phyloP scores from a whole-genome alignment of 2,329 filamentous ascomycete genomes.

The Coccinonectria pachysandricola region DNA sequence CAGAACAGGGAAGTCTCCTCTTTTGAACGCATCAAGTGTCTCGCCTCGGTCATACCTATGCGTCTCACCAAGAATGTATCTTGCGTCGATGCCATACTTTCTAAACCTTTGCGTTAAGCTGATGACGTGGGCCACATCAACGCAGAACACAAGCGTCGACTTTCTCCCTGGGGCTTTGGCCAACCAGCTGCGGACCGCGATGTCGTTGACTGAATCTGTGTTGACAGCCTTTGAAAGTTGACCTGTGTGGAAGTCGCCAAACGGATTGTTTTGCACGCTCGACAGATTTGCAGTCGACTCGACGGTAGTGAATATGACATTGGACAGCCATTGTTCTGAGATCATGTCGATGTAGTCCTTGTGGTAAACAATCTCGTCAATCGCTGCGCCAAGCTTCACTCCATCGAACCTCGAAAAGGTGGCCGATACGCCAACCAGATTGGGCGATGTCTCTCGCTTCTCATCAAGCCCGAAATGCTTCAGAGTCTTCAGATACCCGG shows the following conservation, averaged over 20 bases:
- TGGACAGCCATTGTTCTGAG: conserved; percentile 79
- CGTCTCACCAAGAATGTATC: conserved; percentile 79
- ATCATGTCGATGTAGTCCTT: conserved; percentile 63
- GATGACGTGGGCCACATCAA: conserved; percentile 74
- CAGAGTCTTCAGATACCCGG: conserved; percentile 64
- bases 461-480: conserved; percentile 64
- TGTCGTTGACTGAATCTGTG: conserved; percentile 66
- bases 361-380: conserved; percentile 95
- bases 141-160: conserved; percentile 89
- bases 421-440: conserved; percentile 83
- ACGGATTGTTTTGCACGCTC: conserved; percentile 46
- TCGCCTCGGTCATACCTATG: conserved; percentile 55
- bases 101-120: conserved; percentile 69
- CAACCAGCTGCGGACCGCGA: conserved; percentile 80
- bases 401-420: conserved; percentile 73
- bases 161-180: conserved; percentile 62
- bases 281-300: conserved; percentile 72
- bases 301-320: conserved; percentile 92
- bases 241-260: conserved; percentile 68
- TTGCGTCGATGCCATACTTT: conserved; percentile 67
- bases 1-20: conserved; percentile 70
- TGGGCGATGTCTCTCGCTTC: conserved; percentile 36
- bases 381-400: conserved; percentile 67
- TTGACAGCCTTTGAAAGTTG: conserved; percentile 81
- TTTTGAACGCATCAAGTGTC: conserved; percentile 65